A percentile compares a stretch with the other conserved stretches of the same genome.
These are phyloP conservation scores for Leccinellum rugosiceps DNA, from an alignment of 768 basidiomycete species.

Conservation along the genomic window DNA sequence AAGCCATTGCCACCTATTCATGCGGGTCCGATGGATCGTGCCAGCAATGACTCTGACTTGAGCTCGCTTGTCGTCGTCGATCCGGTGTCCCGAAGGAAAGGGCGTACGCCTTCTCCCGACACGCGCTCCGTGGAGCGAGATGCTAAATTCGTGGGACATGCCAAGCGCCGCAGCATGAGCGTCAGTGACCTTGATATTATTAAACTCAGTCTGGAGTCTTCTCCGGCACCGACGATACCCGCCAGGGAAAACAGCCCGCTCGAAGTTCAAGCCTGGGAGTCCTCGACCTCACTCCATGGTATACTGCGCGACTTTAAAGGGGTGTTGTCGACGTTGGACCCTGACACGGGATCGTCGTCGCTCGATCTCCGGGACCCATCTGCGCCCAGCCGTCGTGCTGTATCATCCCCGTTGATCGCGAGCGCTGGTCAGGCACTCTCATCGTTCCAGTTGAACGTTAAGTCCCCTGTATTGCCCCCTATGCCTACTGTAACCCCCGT, in stretches of 20 bases:
- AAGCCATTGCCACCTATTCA: conserved; percentile 68
- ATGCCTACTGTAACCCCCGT: conserved; percentile 18
- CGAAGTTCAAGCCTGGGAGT: conserved; percentile 38
- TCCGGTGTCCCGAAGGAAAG: conserved; percentile 38
- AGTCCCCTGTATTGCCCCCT: conserved; percentile 19
- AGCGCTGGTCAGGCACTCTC: conserved; percentile 30
- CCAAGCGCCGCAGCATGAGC: conserved; percentile 71
- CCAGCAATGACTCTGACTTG: conserved; percentile 47
- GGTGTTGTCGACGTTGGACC: conserved; percentile 64
- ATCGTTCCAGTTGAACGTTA: conserved; percentile 17
- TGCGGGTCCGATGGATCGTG: conserved; percentile 31
- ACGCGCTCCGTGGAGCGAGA: conserved; percentile 30
- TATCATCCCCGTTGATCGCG: conserved; percentile 35
- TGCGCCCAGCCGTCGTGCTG: conserved; percentile 47
- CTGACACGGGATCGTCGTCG: conserved; percentile 43
- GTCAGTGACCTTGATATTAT: conserved; percentile 62
- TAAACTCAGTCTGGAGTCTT: conserved; percentile 37
- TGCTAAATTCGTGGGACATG: conserved; percentile 28
- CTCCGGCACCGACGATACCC: conserved; percentile 37
- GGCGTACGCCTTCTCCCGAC: conserved; percentile 31
- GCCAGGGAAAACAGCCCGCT: conserved; percentile 26
- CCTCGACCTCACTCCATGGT: conserved; percentile 47
- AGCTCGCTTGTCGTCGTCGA: conserved; percentile 58
- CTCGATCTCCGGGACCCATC: conserved; percentile 69
- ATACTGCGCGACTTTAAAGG: conserved; percentile 74